Conservation (phyloP, 83 land plant species). For the Isoetes engelmannii region DNA sequence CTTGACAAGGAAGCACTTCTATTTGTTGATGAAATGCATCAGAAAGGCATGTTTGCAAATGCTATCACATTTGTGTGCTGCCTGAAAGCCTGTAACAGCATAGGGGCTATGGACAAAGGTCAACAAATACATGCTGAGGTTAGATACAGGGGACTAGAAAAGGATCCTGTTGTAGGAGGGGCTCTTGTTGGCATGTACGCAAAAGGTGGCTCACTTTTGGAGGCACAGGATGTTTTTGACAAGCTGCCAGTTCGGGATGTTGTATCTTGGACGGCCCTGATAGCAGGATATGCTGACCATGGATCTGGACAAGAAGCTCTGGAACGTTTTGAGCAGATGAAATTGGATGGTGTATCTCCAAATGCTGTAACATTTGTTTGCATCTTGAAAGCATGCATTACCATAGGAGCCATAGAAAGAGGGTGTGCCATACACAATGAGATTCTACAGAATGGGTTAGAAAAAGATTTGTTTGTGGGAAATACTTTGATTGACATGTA, state of each 20-base stretch:
- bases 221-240: conserved; percentile 1
- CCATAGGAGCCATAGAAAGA: neutral
- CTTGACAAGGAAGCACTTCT: neutral
- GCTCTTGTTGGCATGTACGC: conserved; percentile 13
- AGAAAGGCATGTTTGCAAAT: conserved; percentile 7
- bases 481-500: conserved; percentile 11
- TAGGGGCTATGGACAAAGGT: neutral
- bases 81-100: no score
- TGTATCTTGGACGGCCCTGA: conserved; percentile 1
- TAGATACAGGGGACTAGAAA: neutral
- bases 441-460: neutral
- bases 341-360: conserved; percentile 2
- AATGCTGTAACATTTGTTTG: conserved; percentile 8
- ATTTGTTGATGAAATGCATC: neutral
- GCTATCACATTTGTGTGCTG: neutral
- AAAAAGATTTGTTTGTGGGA: neutral
- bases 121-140: conserved; percentile 8
- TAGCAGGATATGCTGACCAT: conserved; percentile 8
- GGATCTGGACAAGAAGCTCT: neutral
- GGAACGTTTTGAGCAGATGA: neutral
- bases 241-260: neutral
- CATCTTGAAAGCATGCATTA: conserved; percentile 3
- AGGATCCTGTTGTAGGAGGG: conserved; percentile 3
- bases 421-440: neutral
- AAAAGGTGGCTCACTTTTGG: conserved; percentile 1